Base-by-base conservation (phyloP, 768 basidiomycete species). In the Auriscalpium microsporum region DNA sequence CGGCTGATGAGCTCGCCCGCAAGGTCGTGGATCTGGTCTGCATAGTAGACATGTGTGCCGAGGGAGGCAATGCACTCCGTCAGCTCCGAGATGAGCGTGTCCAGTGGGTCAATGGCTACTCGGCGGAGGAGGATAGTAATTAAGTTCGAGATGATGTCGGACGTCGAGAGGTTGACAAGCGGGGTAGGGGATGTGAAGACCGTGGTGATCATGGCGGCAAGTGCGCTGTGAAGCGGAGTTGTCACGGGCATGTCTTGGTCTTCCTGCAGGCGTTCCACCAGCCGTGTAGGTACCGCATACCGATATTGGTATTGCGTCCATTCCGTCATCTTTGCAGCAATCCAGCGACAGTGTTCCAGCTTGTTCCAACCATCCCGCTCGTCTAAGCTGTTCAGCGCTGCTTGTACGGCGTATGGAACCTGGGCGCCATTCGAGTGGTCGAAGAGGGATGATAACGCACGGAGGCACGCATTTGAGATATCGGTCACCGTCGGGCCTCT, bases 231-330 rank as follows among this genome's bases (percentile, higher is more conserved):
- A 53, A 84, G 72, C 36, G 72, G 60, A 3, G 76, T 75, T 8
- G 77, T 68, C 37, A 72, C 63, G 0, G 75, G 65, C 0, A 72
- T 64, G 53, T 88, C 86, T 63, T 81, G 84, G 47, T 76, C 77
- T 58, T 80, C 77, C 19, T 83, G 74, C 4, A 96, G 77, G 23
- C 79, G 78, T 63, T 94, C 92, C 11, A 95, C 83, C 4, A 95
- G 73, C 65, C 84, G 81, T 1, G 90, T 89, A 3, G 94, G 90
- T 8, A 96, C 81, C 23, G 86, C 87, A 64, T 90, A 95, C 23
- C 94, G 87, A 69, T 94, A 94, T 66, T 94, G 94, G 60, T 94
- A 91, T 65, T 89, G 90, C 6, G 89, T 80, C 88, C 90, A 94
- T 63, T 90, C 86, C n/a, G 83, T 83, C 6, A 81, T 76, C 63